Evolutionary conservation across 2,329 filamentous ascomycete genomes (phyloP), one percentile per base, ranked within the genome.

Genomic region (Zasmidium cellare): DNA sequence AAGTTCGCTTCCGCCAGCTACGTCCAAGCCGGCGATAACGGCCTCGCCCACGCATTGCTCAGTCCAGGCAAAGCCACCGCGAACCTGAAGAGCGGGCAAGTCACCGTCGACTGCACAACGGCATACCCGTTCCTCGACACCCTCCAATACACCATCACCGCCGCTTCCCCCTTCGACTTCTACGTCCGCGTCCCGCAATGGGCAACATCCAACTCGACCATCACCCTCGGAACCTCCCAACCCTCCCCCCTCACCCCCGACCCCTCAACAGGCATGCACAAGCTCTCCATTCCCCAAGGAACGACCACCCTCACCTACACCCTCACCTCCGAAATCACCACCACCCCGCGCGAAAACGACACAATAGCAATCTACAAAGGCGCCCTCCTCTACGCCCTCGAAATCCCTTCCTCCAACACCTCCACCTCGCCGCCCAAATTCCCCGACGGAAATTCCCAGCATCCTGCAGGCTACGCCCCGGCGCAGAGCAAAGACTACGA

Each of bases 1-100:
- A 85, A 85, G 61, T 84, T 82, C 56, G 66, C 82, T 1, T 76
- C 80, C 9, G 74, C 77, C 56, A 77, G 77, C 57, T 85, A 76
- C 70, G 76, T 79, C 5, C 66, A 64, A 9, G 67, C 75, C 2
- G 78, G 76, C 2, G 64, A 72, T 2, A 71, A 73, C n/a, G 79
- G 79, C 2, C 63, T 85, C 14, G 79, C 75, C 0, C 82, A 85
- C 65, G 75, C 76, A 0, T 69, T 85, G 1, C 77, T 85, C 2
- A 71, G 76, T 7, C 82, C 83, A 1, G 75, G 73, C 2, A 72
- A 65, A 0, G 75, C 80, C 6, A 70, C 67, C 2, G 77, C 79
- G 2, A 71, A 65, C 3, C 67, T 81, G 9, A 62, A 60, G 0
- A 70, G 70, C 2, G 69, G 71, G 16, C 60, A 72, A 18, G 76